Evolutionary conservation across 1,284 basidiomycete genomes (phyloP), one percentile per base, ranked within the genome.

Genomic region (Pseudozyma flocculosa): DNA sequence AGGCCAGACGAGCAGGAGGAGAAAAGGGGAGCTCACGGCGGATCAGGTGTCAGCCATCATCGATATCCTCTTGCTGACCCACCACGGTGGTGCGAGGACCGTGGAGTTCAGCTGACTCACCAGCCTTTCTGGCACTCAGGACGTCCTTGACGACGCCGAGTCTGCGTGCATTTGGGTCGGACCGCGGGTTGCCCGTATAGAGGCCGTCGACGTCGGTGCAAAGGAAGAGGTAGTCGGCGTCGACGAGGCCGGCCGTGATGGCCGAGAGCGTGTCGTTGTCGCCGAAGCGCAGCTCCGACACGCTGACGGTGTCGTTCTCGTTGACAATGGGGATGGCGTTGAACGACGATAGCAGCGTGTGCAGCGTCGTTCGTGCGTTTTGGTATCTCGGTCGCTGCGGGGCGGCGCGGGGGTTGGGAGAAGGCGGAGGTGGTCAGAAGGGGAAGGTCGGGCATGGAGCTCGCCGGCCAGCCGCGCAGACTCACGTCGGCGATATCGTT

Each of bases 221-320:
- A 8, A 98, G 84, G 80, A 97, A 96, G 13, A 98, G 85, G 76
- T 92, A 98, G 79, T 98, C 93, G 15, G 94, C 94, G 68, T 96
- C 91, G 22, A 97, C 87, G 86, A 99, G 93, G 4, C 90, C 90
- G 1, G 92, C 89, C 1, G 94, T 92, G 69, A 98, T 93, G 19
- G 94, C 94, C 24, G 92, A 96, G 18, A 99, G 82, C 0, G 94
- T 97, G 78, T 99, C 95, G 76, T 98, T 98, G 81, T 98, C 95
- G 45, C 95, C 94, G 73, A 98, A 99, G 87, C 94, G 94, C 68
- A 98, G 95, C 87, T 99, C 94, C 2, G 68, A 70, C 18, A 74
- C 68, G 2, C 68, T 70, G 15, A 78, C 75, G 3, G 75, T 78
- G 43, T 78, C 75, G 50, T 78, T 78, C 46, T 78, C 75, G 52